Conservation (phyloP, 768 basidiomycete species). For the Russula compacta region DNA sequence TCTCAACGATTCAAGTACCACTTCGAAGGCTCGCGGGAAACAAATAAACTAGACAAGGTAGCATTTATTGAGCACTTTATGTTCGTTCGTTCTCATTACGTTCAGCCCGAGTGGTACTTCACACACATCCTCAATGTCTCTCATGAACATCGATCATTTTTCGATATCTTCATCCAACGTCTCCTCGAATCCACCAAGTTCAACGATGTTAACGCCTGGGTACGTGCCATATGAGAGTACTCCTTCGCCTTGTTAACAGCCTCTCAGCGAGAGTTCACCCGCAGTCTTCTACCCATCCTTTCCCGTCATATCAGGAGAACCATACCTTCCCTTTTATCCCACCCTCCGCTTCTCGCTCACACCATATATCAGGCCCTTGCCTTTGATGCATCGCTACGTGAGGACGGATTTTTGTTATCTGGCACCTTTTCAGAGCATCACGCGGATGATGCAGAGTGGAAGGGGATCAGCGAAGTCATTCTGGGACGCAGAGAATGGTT, state of each 20-base stretch:
- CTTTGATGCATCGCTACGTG: conserved; percentile 73
- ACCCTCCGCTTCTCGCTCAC: conserved; percentile 85
- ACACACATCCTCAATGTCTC: conserved; percentile 81
- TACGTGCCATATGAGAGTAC: conserved; percentile 28
- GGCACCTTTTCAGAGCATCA: conserved; percentile 37
- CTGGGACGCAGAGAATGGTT: conserved; percentile 86
- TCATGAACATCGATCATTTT: conserved; percentile 77
- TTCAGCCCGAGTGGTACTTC: conserved; percentile 95
- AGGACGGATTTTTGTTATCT: conserved; percentile 60
- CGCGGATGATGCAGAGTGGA: conserved; percentile 40
- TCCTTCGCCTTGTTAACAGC: conserved; percentile 2
- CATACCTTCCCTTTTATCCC: conserved; percentile 60
- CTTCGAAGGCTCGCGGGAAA: conserved; percentile 78
- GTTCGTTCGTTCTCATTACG: background rate
- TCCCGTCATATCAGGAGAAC: conserved; percentile 67
- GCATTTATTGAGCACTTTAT: background rate
- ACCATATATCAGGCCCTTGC: conserved; percentile 87
- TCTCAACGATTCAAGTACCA: conserved; percentile 89
- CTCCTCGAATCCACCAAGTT: conserved; percentile 59
- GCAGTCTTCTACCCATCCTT: conserved; percentile 68
- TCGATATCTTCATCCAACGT: conserved; percentile 65
- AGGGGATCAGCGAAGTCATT: conserved; percentile 74
- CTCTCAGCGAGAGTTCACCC: conserved; percentile 70
- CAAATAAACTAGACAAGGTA: conserved; percentile 91
- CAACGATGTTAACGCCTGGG: conserved; percentile 63